Evolutionary conservation across 192 early-diverging fungal species (phyloP), one percentile per base, ranked within the genome.

Genomic region (Backusella australiensis): DNA sequence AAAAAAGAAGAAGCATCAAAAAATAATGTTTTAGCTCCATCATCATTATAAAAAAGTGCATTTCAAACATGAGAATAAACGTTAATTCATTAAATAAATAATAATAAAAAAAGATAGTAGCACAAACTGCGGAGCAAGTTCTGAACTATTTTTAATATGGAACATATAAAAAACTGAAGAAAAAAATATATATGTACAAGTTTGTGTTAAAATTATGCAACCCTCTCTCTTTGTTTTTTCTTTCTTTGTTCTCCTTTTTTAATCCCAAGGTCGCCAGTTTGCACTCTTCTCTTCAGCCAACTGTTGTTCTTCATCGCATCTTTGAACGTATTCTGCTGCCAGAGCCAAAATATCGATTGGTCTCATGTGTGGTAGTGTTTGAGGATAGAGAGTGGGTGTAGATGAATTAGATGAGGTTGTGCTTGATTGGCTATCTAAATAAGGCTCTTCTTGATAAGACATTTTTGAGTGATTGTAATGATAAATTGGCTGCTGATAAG

Each of bases 291-390:
- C 72, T 42, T 59, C 53, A 23, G 35, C n/a, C 21, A 65, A 65
- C 1, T 56, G 29, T 66, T 82, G 67, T 73, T 82, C 77, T 72
- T 82, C 77, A 38, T 74, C 72, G 38, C 72, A 74, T 44, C 74
- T 75, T 38, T 78, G 77, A 6, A 82, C 77, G 63, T 80, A 77
- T 71, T 83, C 78, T 29, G 81, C 81, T 15, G 81, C 81, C 8
- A 79, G 67, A 34, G 81, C 81, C 12, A 83, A 75, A 14, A 83
- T 68, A 52, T 83, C 78, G 42, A 83, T 82, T 17, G 72, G 56
- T 65, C 36, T 41, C 72, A 74, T 74, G 29, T 74, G 53, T 21
- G 72, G 72, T 56, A 29, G 29, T 17, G 42, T 23, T 74, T 56
- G 72, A 65, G 53, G 72, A 63, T 63, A 74, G 9, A 39, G 39